Base-by-base conservation (phyloP, 139 green algal genomes). In the Spirogloea muscicola region DNA sequence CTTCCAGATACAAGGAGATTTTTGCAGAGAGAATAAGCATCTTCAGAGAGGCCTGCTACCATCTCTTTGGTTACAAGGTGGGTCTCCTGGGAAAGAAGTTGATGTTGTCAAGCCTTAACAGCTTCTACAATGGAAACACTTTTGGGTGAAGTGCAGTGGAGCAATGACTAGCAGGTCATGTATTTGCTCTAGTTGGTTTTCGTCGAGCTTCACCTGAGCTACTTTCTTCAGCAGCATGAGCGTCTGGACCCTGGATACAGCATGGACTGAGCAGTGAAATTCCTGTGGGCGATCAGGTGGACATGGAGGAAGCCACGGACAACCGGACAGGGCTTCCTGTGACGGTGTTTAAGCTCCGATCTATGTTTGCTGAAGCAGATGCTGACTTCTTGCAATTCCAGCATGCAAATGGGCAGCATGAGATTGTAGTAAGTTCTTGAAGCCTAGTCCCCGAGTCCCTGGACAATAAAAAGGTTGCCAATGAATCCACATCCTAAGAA, bases 1-100 rank as follows among this genome's bases (percentile, higher is more conserved):
- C 13, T 16, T 13, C 44, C 13, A 16, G 44, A n/a, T 69, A 69
- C 60, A 69, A 69, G 40, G 18, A 69, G 40, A 29, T 51, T 6
- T 69, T 69, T 69, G 40, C 38, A n/a, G 60, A 69, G 13, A 49
- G 29, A 21, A 69, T 69, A n/a, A 61, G 21, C 16, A 31, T 18
- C 21, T 94, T 95, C 76, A 55, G 90, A 0, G 86, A 92, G 68
- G 88, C 88, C 0, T 84, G 86, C 41, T 86, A 82, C 63, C 59
- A 43, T 16, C 79, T 95, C 69, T 93, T 95, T 82, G 90, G 90
- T 36, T 95, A 90, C 80, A 10, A 13, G 43, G 43, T 51, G 43
- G 10, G 10, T 51, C 43, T 13, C 43, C 43, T 51, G 10, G 13
- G 10, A 51, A 13, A 51, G 43, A 51, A 10, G 13, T 13, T 10